A percentile compares a stretch with the other conserved stretches of the same genome.
phyloP scores from a whole-genome alignment of 2,329 filamentous ascomycete genomes.

The Colletotrichum plurivorum region DNA sequence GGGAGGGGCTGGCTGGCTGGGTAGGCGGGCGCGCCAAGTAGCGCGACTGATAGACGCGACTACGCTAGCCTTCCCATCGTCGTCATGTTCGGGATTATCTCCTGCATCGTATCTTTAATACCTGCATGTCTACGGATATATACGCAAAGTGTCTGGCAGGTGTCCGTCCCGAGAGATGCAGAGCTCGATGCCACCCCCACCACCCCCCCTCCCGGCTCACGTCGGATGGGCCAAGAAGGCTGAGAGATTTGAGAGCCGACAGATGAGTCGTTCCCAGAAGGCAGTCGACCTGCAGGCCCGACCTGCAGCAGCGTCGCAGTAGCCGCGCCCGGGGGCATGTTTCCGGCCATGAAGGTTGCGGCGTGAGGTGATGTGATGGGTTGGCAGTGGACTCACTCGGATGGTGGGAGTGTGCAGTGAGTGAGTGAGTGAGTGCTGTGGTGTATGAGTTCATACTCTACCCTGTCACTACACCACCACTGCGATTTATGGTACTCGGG shows the following conservation, averaged over 20 bases:
- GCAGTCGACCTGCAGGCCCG: conserved; percentile 9
- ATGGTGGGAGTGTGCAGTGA: not conserved
- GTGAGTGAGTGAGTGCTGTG: not conserved
- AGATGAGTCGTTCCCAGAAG: conserved; percentile 20
- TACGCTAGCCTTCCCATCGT: no score
- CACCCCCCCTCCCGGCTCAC: not conserved
- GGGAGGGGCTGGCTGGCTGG: not conserved
- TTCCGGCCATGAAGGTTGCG: conserved; percentile 4
- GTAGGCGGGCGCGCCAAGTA: conserved; percentile 23
- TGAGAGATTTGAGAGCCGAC: not conserved
- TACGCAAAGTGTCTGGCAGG: no score
- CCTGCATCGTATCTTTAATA: not conserved
- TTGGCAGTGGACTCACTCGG: not conserved
- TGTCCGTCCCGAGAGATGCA: no score
- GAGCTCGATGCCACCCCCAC: no score
- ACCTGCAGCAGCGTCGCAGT: conserved; percentile 23
- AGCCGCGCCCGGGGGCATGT: conserved; percentile 2
- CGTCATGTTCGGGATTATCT: no score
- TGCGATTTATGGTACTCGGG: not conserved
- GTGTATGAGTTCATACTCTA: conserved; percentile 4
- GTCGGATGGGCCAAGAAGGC: not conserved
- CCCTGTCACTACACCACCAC: conserved; percentile 21
- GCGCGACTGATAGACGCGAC: conserved; percentile 28
- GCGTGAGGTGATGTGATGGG: not conserved
- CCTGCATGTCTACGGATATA: not conserved